Percentiles rank a stretch among this genome's conserved stretches.
Evolutionary conservation across 495 filamentous ascomycete genomes (phyloP).

Genomic region (Penicillium parvum): DNA sequence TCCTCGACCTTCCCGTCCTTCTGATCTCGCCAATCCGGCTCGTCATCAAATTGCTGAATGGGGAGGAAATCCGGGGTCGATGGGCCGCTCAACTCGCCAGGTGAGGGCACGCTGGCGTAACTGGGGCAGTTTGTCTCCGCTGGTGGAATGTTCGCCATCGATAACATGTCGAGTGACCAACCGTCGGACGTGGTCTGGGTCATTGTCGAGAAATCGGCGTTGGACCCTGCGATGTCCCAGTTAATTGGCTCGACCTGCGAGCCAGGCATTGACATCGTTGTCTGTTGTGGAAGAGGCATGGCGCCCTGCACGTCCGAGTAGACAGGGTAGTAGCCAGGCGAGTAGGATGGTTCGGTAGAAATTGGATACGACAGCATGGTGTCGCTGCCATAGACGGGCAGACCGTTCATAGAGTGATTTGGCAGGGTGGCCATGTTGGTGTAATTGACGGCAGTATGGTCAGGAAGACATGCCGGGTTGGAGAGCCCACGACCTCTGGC

Average conservation of each 20-base stretch:
- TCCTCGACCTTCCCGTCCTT: conserved; percentile 46
- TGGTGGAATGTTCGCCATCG: conserved; percentile 36
- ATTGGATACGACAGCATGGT: conserved; percentile 29
- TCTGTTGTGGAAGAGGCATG: conserved; percentile 41
- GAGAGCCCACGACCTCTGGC: conserved; percentile 36
- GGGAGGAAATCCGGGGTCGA: conserved; percentile 59
- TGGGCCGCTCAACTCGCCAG: conserved; percentile 43
- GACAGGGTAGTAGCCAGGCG: conserved; percentile 24
- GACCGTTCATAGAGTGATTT: conserved; percentile 22
- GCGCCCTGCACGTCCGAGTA: conserved; percentile 32
- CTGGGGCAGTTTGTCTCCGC: conserved; percentile 29
- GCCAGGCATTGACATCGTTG: conserved; percentile 37
- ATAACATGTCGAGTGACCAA: conserved; percentile 39
- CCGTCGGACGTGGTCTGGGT: conserved; percentile 26
- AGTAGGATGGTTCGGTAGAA: conserved; percentile 27
- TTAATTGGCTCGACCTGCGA: conserved; percentile 33
- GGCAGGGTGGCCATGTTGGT: conserved; percentile 23
- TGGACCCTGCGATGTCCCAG: conserved; percentile 22
- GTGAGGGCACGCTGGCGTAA: conserved; percentile 40
- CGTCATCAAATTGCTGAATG: conserved; percentile 40
- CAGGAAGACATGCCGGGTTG: conserved; percentile 22
- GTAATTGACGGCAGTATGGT: conserved; percentile 23
- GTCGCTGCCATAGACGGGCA: conserved; percentile 20
- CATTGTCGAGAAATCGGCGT: conserved; percentile 17
- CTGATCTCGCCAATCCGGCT: conserved; percentile 23